phyloP scores from a whole-genome alignment of 2,329 filamentous ascomycete genomes.

The Lachnellula arida region DNA sequence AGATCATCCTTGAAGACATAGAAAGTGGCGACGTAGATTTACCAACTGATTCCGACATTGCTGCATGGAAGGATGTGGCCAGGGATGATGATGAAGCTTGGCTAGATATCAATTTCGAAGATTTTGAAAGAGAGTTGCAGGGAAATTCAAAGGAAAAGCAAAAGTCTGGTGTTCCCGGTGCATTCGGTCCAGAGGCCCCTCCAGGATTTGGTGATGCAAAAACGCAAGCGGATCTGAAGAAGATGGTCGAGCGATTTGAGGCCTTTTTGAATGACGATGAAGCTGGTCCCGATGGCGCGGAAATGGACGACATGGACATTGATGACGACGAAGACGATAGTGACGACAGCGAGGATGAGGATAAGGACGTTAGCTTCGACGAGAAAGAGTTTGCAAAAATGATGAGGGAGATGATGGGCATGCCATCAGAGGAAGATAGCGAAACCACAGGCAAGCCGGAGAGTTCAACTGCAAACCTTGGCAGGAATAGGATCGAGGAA shows the following conservation, averaged over 20 bases:
- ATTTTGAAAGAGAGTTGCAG: conserved; percentile 78
- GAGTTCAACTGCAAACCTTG: conserved; percentile 2
- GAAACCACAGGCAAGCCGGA: conserved; percentile 3
- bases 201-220: conserved; percentile 59
- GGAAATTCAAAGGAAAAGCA: conserved; percentile 41
- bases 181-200: conserved; percentile 27
- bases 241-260: conserved; percentile 93
- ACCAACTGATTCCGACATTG: conserved; percentile 70
- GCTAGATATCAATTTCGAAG: conserved; percentile 86
- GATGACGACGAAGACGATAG: conserved; percentile 47
- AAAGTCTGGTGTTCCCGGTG: conserved; percentile 14
- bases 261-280: conserved; percentile 82
- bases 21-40: conserved; percentile 44
- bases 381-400: conserved; percentile 80
- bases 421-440: conserved; percentile 36
- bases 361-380: conserved; percentile 73
- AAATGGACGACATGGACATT: conserved; percentile 66
- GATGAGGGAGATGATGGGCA: conserved; percentile 90
- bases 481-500: conserved; percentile 19
- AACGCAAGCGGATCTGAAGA: conserved; percentile 72
- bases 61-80: conserved; percentile 55
- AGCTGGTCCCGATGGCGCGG: conserved; percentile 74
- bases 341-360: conserved; percentile 59
- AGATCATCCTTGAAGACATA: conserved; percentile 69
- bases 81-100: conserved; percentile 82